A percentile compares a stretch with the other conserved stretches of the same genome.
Conservation (phyloP, 139 green algal genomes). For the Chlamydomonas incerta region DNA sequence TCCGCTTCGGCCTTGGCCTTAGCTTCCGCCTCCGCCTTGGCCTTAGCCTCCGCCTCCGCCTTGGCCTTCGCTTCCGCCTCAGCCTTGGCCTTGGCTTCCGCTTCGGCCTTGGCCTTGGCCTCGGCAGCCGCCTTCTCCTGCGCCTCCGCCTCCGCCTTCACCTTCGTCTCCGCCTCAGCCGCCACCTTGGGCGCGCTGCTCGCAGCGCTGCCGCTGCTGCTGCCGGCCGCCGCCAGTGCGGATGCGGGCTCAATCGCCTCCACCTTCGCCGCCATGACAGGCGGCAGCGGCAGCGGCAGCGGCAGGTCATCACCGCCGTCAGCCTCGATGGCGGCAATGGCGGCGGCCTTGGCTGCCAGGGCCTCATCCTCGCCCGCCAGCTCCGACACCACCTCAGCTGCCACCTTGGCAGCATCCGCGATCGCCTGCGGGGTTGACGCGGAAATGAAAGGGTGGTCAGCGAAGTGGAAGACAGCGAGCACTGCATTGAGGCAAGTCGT, state of each 20-base stretch:
- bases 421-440: too few relatives aligned
- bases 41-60: not conserved
- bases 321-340: not conserved
- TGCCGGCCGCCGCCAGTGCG: not conserved
- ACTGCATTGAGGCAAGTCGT: too few relatives aligned
- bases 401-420: conserved; percentile 23
- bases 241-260: not conserved
- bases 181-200: not conserved
- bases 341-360: not conserved
- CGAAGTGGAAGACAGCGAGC: too few relatives aligned
- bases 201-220: not conserved
- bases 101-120: not conserved
- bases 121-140: not conserved
- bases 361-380: conserved; percentile 16
- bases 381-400: conserved; percentile 32
- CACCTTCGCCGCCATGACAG: not conserved
- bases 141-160: not conserved
- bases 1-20: not conserved
- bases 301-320: not conserved
- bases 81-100: not conserved
- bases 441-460: too few relatives aligned
- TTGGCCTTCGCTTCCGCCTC: not conserved
- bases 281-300: not conserved
- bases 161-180: not conserved
- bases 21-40: not conserved